Evolutionary conservation across 148 eudicot genomes (phyloP).

Genomic region (Silene latifolia): DNA sequence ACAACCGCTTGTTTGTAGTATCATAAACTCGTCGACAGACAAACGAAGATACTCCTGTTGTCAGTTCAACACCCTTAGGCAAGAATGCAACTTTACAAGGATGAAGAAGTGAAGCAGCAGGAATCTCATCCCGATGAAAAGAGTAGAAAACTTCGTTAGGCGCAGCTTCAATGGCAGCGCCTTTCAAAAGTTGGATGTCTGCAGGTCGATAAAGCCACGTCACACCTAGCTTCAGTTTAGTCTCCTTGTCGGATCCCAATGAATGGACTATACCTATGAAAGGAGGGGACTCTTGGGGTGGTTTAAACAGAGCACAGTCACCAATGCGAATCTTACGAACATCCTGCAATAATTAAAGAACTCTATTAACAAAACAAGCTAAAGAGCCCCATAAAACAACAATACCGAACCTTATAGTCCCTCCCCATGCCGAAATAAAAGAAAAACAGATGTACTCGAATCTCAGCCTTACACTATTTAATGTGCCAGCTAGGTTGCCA

Average conservation of each 20-base stretch:
- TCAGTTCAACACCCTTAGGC: slow-evolving; percentile 83
- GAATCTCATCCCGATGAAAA: slow-evolving; percentile 80
- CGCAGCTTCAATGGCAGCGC: slow-evolving; percentile 56
- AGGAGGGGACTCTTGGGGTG: slow-evolving; percentile 59
- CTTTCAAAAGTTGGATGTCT: slow-evolving; percentile 66
- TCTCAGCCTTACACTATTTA: not conserved
- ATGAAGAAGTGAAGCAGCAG: slow-evolving; percentile 87
- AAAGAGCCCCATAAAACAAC: too few relatives aligned
- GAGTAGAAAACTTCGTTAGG: slow-evolving; percentile 97
- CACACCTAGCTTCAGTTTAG: slow-evolving; percentile 46
- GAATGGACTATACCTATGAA: slow-evolving; percentile 70
- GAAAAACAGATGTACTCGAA: not conserved
- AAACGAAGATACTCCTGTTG: slow-evolving; percentile 73
- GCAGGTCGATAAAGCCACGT: slow-evolving; percentile 86
- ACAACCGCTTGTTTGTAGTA: slow-evolving; percentile 62
- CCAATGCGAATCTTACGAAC: slow-evolving; percentile 73
- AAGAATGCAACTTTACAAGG: slow-evolving; percentile 94
- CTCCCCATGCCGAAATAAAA: too few relatives aligned
- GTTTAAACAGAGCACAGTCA: slow-evolving; percentile 88
- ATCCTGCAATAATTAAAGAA: not conserved
- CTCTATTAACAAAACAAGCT: too few relatives aligned
- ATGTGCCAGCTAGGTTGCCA: too few relatives aligned
- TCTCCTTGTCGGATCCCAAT: slow-evolving; percentile 41
- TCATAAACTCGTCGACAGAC: slow-evolving; percentile 93
- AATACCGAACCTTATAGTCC: too few relatives aligned